phyloP scores from a whole-genome alignment of 495 filamentous ascomycete genomes.

The Podospora sp. region DNA sequence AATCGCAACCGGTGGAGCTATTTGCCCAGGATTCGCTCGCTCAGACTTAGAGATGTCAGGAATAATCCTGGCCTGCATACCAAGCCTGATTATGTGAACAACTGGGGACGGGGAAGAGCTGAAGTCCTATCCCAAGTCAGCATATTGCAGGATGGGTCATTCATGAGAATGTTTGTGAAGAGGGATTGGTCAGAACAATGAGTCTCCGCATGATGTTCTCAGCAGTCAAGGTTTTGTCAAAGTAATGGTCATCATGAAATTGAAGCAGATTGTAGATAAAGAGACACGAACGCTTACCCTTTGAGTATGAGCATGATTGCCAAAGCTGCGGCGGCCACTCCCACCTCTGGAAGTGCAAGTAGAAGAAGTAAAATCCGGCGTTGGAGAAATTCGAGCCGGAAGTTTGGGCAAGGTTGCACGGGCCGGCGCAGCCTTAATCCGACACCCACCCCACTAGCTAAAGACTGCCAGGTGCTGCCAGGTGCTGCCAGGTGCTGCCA shows the following conservation, averaged over 20 bases:
- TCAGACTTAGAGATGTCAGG: too few species aligned
- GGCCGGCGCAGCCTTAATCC: background rate
- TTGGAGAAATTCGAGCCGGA: background rate
- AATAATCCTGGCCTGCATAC: too few species aligned
- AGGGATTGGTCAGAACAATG: conserved; percentile 18
- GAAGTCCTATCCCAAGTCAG: conserved; percentile 5
- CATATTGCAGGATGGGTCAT: background rate
- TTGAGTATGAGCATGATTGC: too few species aligned
- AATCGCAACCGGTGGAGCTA: too few species aligned
- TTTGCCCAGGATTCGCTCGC: too few species aligned
- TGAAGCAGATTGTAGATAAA: background rate
- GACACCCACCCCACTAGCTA: background rate
- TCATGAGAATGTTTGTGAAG: background rate
- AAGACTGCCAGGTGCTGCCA: background rate
- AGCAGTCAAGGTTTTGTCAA: conserved; percentile 44
- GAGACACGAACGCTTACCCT: background rate
- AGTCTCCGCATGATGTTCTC: conserved; percentile 34
- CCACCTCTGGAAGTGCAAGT: too few species aligned
- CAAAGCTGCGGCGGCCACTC: too few species aligned
- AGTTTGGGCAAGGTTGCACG: background rate
- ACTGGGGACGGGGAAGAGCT: background rate
- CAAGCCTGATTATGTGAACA: too few species aligned
- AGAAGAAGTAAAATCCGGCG: background rate
- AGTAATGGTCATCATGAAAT: conserved; percentile 31
- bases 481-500: background rate